Evolutionary conservation across 768 basidiomycete species (phyloP), one percentile per base, ranked within the genome.

Genomic region (Russula compacta): DNA sequence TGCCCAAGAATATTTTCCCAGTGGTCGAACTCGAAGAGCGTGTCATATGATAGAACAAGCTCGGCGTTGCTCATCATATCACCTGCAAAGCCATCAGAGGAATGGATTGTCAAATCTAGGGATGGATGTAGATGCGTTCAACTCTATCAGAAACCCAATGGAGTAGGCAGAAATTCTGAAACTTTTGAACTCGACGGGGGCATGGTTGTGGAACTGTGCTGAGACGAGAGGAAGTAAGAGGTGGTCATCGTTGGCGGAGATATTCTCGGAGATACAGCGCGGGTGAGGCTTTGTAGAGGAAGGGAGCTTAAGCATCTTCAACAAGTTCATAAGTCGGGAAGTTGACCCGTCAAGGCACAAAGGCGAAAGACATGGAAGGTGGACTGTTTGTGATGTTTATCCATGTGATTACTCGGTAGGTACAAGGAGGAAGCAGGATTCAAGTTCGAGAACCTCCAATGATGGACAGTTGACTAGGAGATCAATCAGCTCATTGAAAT

Each of bases 381-480:
- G 39, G 33, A 61, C 36, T 3, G 6, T 42, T 39, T 19, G 53
- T 9, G 56, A 36, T 3, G 11, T 48, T 39, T 29, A 47, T 9
- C 15, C 24, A 15, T 11, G 21, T 8, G 48, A 8, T 7, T 14
- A 14, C 10, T 50, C 33, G 35, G 40, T 33, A 44, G 15, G 48
- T 8, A 17, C 32, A 9, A 40, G 3, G 19, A 39, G 48, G 19
- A 61, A 36, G 40, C 60, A 61, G 21, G 1, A 44, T 6, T 44
- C 40, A 24, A 61, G 60, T 5, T 36, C 51, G 24, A 61, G 60
- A n/a, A 33, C 15, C 29, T 61, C 50, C 56, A 61, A 35, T 6
- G 1, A 19, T 8, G 60, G 56, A 33, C 29, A 46, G 44, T 53
- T 42, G 43, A 17, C 1, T 6, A 61, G 40, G 43, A 61, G 29